Conservation (phyloP, 164 flowering plant genomes). For the Santalum album region DNA sequence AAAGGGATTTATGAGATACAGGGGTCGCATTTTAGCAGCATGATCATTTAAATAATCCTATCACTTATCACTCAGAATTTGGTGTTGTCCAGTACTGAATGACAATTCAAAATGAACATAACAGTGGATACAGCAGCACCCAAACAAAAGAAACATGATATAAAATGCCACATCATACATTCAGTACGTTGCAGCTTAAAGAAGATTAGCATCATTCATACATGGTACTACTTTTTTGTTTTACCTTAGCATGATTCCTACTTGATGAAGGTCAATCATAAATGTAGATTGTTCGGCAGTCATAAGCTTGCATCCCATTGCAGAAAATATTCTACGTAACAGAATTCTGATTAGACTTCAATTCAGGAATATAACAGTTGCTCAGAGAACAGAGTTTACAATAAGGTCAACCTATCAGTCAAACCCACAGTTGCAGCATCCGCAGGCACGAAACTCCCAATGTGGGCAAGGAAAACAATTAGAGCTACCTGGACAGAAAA, state of each 20-base stretch:
- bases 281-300: constrained; percentile 91
- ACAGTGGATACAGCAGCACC: neutral
- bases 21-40: no score
- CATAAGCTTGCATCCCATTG: constrained; percentile 82
- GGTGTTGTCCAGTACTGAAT: no score
- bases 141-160: neutral
- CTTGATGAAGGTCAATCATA: constrained; percentile 97
- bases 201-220: no score
- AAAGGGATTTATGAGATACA: no score
- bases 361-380: neutral
- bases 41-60: no score
- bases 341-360: neutral
- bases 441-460: constrained; percentile 97
- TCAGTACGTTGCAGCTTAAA: constrained; percentile 1
- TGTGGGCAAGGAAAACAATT: constrained; percentile 87
- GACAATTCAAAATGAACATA: no score
- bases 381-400: constrained; percentile 1
- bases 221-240: neutral
- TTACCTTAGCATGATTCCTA: constrained; percentile 96
- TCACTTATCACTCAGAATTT: no score
- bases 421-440: constrained; percentile 91
- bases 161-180: no score
- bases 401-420: constrained; percentile 66
- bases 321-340: constrained; percentile 72
- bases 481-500: constrained; percentile 67